Percentiles rank a stretch among this genome's conserved stretches.
Evolutionary conservation across 2,329 filamentous ascomycete species (phyloP).

Genomic region (Arthrocladium fulminans): DNA sequence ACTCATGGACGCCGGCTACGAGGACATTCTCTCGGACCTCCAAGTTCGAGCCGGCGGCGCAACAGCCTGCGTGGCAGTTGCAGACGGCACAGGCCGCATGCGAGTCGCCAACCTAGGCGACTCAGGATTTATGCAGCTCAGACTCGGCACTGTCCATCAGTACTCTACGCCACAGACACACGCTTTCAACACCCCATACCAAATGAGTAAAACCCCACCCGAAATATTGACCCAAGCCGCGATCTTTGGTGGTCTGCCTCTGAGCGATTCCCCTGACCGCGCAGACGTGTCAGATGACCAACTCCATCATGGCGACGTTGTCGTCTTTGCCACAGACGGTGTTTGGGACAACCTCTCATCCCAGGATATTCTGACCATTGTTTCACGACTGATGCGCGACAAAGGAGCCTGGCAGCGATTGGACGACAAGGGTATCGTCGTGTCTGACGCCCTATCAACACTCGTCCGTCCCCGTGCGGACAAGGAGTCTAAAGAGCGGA

Average conservation of each 20-base stretch:
- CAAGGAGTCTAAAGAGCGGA: constrained; percentile 40
- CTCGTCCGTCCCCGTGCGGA: constrained; percentile 27
- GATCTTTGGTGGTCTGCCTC: constrained; percentile 71
- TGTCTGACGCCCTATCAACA: constrained; percentile 50
- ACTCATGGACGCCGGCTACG: constrained; percentile 76
- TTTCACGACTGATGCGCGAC: constrained; percentile 65
- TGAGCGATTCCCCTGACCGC: constrained; percentile 76
- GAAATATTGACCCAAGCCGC: constrained; percentile 69
- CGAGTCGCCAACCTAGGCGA: constrained; percentile 93
- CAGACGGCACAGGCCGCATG: constrained; percentile 61
- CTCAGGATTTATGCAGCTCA: constrained; percentile 82
- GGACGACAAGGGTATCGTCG: constrained; percentile 50
- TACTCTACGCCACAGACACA: constrained; percentile 84
- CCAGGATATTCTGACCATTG: constrained; percentile 74
- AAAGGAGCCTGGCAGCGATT: constrained; percentile 62
- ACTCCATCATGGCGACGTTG: constrained; percentile 80
- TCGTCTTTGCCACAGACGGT: constrained; percentile 91
- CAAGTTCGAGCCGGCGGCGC: constrained; percentile 74
- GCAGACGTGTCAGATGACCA: constrained; percentile 68
- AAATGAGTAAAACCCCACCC: constrained; percentile 79
- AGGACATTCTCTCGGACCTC: constrained; percentile 66
- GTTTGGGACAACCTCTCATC: constrained; percentile 93
- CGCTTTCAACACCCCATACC: constrained; percentile 94
- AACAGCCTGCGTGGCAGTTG: constrained; percentile 82
- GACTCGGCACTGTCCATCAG: constrained; percentile 74